A percentile compares a stretch with the other conserved stretches of the same genome.
Conservation (phyloP, 2,329 filamentous ascomycete genomes). For the Scolecobasidium constrictum region DNA sequence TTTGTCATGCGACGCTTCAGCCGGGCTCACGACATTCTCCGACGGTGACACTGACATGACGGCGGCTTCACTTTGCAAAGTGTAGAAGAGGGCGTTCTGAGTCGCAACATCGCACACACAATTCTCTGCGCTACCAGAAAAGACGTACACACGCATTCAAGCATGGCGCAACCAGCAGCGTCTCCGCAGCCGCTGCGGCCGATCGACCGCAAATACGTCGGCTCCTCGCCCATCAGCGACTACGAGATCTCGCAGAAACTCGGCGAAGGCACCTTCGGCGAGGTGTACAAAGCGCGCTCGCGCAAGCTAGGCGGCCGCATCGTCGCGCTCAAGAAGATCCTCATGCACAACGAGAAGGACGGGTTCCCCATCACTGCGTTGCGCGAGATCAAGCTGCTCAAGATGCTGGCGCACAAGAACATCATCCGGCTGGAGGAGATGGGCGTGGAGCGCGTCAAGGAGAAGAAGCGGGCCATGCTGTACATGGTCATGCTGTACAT, state of each 20-base stretch:
- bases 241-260: slow-evolving; percentile 76
- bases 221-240: slow-evolving; percentile 73
- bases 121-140: background rate
- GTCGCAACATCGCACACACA: no score
- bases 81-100: no score
- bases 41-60: no score
- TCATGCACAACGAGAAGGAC: slow-evolving; percentile 99
- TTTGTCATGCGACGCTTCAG: no score
- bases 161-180: slow-evolving; percentile 2
- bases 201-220: slow-evolving; percentile 53
- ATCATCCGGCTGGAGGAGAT: slow-evolving; percentile 85
- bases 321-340: slow-evolving; percentile 93
- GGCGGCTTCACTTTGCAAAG: no score
- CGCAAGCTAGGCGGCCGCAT: slow-evolving; percentile 61
- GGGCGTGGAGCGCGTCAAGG: slow-evolving; percentile 58
- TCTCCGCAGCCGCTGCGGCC: slow-evolving; percentile 14
- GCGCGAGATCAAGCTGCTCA: slow-evolving; percentile 93
- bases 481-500: slow-evolving; percentile 99
- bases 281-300: slow-evolving; percentile 83
- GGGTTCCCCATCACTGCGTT: slow-evolving; percentile 98
- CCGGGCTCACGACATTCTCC: no score
- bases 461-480: slow-evolving; percentile 61
- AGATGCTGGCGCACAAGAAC: slow-evolving; percentile 86
- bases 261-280: slow-evolving; percentile 90
- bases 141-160: no score